Base-by-base conservation (phyloP, 2,329 filamentous ascomycete species). In the Penicillium nordicum region DNA sequence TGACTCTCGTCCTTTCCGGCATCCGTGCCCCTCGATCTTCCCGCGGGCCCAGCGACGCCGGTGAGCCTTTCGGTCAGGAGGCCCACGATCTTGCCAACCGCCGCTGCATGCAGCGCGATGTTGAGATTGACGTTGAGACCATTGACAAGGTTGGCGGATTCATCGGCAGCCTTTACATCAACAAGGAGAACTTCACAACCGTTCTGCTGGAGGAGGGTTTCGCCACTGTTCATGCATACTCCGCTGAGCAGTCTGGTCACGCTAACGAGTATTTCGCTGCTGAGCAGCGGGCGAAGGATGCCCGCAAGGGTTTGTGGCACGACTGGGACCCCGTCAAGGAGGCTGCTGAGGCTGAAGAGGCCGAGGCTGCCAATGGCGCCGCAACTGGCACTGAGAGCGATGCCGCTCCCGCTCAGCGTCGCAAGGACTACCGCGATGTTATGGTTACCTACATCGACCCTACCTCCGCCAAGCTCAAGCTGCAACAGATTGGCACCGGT, bases 71-170 rank as follows among this genome's bases (percentile, higher is more conserved):
- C 65, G 94, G 94, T 25, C 89, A 95, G 73, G 94, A 99, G 78
- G 93, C 93, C 3, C 84, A 96, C 60, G 93, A 99, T 49, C 87
- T 97, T 64, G 92, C 93, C 47, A 92, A 90, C 76, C 88, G 85
- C 68, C 86, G 92, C 56, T 92, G 89, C 77, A 89, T 92, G 80
- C 94, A 99, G 79, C 88, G 94, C 53, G 94, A 99, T 74, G 92
- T 94, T 47, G 93, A 97, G 75, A 90, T 99, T 57, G 92, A 99
- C 67, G 88, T 99, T 21, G 87, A 96, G 73, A 92, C 92, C 67
- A 89, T 91, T 64, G 94, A 99, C 81, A 97, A 97, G 81, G 88
- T 94, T 27, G 94, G 94, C 67, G 94, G 94, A 37, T 99, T 99
- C 80, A 97, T 99, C 65, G 94, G 94, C 53, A 90, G 91, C 14